Evolutionary conservation across 2,329 filamentous ascomycete species (phyloP).

Genomic region (Chrysosporium keratinophilum): DNA sequence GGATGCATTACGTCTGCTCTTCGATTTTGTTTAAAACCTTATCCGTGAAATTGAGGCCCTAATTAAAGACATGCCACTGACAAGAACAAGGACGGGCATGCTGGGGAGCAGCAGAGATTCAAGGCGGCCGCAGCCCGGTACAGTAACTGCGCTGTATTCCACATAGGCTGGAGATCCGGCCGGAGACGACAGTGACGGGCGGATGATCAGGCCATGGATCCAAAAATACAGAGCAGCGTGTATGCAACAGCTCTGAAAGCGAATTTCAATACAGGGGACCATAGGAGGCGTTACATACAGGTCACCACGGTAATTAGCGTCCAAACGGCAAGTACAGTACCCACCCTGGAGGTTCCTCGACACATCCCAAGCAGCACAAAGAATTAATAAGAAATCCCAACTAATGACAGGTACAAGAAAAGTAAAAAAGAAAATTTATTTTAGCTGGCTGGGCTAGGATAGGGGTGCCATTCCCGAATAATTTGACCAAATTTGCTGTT

Average conservation of each 20-base stretch:
- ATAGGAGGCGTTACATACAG: conserved; percentile 6
- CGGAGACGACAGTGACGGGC: background rate
- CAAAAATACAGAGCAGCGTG: background rate
- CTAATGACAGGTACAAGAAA: conserved; percentile 9
- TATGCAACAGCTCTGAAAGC: background rate
- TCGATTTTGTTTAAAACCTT: conserved; percentile 11
- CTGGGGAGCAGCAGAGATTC: too few relatives aligned
- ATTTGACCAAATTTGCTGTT: conserved; percentile 10
- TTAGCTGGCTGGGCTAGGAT: conserved; percentile 7
- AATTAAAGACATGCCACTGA: background rate
- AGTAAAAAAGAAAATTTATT: conserved; percentile 5
- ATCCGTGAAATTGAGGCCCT: background rate
- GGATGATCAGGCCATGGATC: background rate
- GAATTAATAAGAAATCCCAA: conserved; percentile 3
- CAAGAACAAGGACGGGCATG: too few relatives aligned
- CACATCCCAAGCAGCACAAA: conserved; percentile 5
- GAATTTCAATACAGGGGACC: background rate
- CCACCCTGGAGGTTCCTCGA: conserved; percentile 8
- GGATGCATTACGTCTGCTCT: conserved; percentile 6
- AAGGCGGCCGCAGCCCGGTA: background rate
- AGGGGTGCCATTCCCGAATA: conserved; percentile 5
- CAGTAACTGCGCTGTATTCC: background rate
- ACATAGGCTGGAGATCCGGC: background rate
- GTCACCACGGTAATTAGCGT: conserved; percentile 2
- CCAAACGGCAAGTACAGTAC: conserved; percentile 10